A percentile compares a stretch with the other conserved stretches of the same genome.
phyloP scores from a whole-genome alignment of 2,329 filamentous ascomycete genomes.

The Xylaria sp. region DNA sequence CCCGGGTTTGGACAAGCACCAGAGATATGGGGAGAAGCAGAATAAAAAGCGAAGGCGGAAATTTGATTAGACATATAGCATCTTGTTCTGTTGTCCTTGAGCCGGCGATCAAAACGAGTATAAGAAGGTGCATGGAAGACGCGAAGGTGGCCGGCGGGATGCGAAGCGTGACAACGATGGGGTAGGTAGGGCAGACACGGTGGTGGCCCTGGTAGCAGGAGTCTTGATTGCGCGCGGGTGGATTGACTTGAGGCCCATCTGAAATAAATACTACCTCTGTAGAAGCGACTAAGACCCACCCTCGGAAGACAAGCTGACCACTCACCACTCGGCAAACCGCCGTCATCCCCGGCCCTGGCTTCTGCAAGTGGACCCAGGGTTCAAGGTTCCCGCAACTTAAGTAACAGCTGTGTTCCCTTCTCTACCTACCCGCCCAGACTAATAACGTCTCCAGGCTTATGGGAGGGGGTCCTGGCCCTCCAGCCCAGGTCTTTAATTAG shows the following conservation, averaged over 20 bases:
- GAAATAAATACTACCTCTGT: conserved; percentile 40
- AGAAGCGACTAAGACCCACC: conserved; percentile 40
- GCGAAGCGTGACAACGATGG: conserved; percentile 44
- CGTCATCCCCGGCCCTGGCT: conserved; percentile 48
- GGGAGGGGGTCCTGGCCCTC: too few relatives aligned
- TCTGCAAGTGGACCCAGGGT: conserved; percentile 37
- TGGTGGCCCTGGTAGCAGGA: conserved; percentile 36
- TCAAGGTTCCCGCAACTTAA: conserved; percentile 41
- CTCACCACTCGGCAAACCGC: conserved; percentile 42
- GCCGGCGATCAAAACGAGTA: conserved; percentile 70
- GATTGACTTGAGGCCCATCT: conserved; percentile 49
- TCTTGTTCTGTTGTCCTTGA: conserved; percentile 54
- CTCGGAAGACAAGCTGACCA: conserved; percentile 42
- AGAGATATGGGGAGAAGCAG: conserved; percentile 32
- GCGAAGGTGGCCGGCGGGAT: conserved; percentile 36
- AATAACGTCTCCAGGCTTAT: too few relatives aligned
- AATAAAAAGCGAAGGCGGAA: conserved; percentile 38
- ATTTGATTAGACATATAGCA: conserved; percentile 47
- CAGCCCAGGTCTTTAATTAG: too few relatives aligned
- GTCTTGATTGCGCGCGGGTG: conserved; percentile 46
- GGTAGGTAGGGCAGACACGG: conserved; percentile 44
- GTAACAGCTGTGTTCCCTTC: conserved; percentile 31
- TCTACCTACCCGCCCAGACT: too few relatives aligned
- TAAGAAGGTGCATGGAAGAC: conserved; percentile 65
- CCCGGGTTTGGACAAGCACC: conserved; percentile 41